Evolutionary conservation across 371 early-diverging fungal genomes (phyloP), one percentile per base, ranked within the genome.

Genomic region (Rozella allomycis): DNA sequence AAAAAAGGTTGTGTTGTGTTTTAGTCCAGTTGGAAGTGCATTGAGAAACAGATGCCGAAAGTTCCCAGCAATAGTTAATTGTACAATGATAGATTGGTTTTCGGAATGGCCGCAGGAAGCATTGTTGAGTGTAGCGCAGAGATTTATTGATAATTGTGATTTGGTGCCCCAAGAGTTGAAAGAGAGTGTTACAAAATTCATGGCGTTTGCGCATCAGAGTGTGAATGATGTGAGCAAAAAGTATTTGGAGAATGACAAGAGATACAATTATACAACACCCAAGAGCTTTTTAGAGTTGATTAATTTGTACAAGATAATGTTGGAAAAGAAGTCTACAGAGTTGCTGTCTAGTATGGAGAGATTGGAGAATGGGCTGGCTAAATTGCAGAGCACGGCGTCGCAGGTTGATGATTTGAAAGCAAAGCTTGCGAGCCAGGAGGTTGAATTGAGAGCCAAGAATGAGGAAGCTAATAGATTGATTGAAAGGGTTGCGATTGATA

Each of bases 51-150:
- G 66, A 8, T 60, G 64, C 46, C 34, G 66, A 23, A 68, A 63
- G 41, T 68, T 68, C 51, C 68, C 68, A 0, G 65, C 63, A 4
- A 58, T 67, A 30, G 60, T 64, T 17, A 67, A 62, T 42, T 51
- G 54, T 34, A 67, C 65, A 2, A 54, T 52, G 42, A 64, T 67
- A 33, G 65, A 67, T 45, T 65, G 68, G 68, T 68, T 68, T 58
- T 41, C 25, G 12, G 37, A 35, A 38, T 66, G 63, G 63, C 67
- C 62, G 4, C 56, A 62, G 23, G 65, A 68, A 35, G 68, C 68
- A 5, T 40, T 68, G 33, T 44, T 38, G 27, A 58, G 63, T 39
- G 68, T 67, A 11, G 66, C 66, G 1, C 55, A 47, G 7, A 35
- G 66, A 16, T 65, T 67, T 39, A 56, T 68, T 28, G 45, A 55